phyloP scores from a whole-genome alignment of 2,329 filamentous ascomycete genomes.

The Claviceps fusiformis region DNA sequence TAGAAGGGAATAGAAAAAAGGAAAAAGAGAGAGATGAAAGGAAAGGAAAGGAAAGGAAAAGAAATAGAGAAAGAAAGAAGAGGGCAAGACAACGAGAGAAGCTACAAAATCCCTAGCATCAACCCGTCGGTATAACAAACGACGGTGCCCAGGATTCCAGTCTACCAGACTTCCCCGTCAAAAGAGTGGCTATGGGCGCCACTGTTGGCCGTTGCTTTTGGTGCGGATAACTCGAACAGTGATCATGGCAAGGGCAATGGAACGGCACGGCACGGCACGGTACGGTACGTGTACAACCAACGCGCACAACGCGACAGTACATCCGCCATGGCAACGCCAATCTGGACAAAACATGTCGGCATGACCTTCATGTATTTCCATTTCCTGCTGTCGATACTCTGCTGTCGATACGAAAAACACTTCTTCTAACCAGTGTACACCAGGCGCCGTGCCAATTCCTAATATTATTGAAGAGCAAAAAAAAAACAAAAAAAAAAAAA shows the following conservation, averaged over 20 bases:
- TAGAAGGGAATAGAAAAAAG: too few species aligned
- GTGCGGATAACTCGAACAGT: background rate
- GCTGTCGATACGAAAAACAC: background rate
- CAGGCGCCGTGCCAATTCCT: slow-evolving; percentile 4
- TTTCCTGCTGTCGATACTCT: background rate
- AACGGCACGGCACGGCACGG: too few species aligned
- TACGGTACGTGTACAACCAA: background rate
- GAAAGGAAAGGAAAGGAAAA: background rate
- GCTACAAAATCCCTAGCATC: too few species aligned
- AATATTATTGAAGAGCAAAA: background rate
- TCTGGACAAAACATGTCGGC: background rate
- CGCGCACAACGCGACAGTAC: too few species aligned
- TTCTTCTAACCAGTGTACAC: background rate
- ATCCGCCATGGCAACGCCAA: too few species aligned
- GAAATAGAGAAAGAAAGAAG: background rate
- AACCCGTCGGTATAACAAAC: too few species aligned
- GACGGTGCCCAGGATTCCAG: too few species aligned
- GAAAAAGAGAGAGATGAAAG: background rate
- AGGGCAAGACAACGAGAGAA: background rate
- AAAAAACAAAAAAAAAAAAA: background rate
- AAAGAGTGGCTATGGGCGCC: too few species aligned
- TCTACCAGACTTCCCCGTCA: too few species aligned
- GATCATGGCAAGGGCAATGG: too few species aligned
- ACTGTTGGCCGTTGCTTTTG: too few species aligned
- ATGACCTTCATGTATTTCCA: background rate